These are phyloP conservation scores for Stephania cephalantha DNA, from an alignment of 164 flowering plant species.

Conservation along the genomic window DNA sequence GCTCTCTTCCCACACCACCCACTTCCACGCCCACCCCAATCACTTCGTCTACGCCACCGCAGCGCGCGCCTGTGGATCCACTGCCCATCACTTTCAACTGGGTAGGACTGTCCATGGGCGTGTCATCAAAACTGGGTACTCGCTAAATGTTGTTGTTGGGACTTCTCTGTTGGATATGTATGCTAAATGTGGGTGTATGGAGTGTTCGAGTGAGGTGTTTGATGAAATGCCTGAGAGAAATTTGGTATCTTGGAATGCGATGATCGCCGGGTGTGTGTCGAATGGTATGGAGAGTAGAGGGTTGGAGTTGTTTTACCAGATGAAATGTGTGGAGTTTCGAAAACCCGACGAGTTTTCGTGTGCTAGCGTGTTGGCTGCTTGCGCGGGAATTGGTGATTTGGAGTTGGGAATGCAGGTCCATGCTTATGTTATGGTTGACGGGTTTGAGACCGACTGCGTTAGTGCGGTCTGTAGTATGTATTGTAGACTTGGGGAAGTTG, in stretches of 20 bases:
- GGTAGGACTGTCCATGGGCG: conserved; percentile 26
- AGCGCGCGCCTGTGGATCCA: conserved; percentile 24
- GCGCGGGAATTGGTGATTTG: conserved; percentile 18
- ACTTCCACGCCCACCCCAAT: conserved; percentile 19
- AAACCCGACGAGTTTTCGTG: conserved; percentile 26
- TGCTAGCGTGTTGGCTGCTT: conserved; percentile 25
- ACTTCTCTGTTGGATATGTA: conserved; percentile 29
- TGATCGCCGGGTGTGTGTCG: conserved; percentile 26
- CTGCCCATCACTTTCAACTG: conserved; percentile 7
- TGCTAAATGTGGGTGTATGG: conserved; percentile 21
- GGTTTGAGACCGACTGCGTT: conserved; percentile 21
- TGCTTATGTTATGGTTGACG: conserved; percentile 20
- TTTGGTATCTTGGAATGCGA: conserved; percentile 31
- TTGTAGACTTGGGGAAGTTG: conserved; percentile 28
- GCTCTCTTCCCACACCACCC: conserved; percentile 11
- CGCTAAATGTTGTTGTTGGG: conserved; percentile 26
- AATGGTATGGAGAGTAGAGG: conserved; percentile 25
- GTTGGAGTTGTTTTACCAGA: conserved; percentile 24
- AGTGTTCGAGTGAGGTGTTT: conserved; percentile 17
- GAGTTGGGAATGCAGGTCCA: conserved; percentile 28
- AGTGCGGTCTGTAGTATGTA: conserved; percentile 32
- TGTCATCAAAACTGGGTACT: conserved; percentile 24
- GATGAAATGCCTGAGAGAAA: conserved; percentile 33
- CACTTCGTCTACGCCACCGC: conserved; percentile 23
- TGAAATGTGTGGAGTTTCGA: conserved; percentile 27